Evolutionary conservation across 305 asterid species (phyloP).

Genomic region (Fraxinus xanthoxyloides): DNA sequence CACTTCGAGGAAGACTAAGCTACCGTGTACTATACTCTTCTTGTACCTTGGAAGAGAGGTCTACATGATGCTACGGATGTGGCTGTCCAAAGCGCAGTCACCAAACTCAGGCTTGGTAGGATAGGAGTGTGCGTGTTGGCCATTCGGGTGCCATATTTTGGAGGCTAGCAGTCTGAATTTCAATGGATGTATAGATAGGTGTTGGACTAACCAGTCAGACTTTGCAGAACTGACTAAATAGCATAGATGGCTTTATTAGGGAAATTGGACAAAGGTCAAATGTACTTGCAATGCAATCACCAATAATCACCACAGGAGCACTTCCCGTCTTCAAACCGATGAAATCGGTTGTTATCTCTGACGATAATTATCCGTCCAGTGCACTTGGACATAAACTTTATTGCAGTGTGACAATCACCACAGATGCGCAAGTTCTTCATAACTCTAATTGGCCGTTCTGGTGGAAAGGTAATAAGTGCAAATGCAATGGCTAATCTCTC

Average conservation of each 20-base stretch:
- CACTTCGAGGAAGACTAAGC: neutral
- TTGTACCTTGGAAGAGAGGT: neutral
- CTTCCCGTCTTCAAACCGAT: constrained; percentile 55
- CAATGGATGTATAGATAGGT: neutral
- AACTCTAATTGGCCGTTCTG: constrained; percentile 63
- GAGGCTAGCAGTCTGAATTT: neutral
- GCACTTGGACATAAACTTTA: constrained; percentile 62
- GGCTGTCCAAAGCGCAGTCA: neutral
- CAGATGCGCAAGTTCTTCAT: constrained; percentile 83
- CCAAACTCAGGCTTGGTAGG: neutral
- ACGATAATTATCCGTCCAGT: constrained; percentile 57
- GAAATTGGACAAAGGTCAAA: constrained; percentile 7
- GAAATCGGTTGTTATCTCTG: constrained; percentile 81
- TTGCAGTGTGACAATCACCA: constrained; percentile 73
- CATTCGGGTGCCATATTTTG: neutral
- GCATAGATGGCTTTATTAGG: neutral
- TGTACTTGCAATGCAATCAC: constrained; percentile 37
- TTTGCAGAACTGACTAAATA: neutral
- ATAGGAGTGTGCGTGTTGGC: neutral
- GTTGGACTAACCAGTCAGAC: neutral
- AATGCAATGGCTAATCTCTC: constrained; percentile 84
- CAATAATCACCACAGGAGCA: constrained; percentile 89
- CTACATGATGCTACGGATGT: neutral
- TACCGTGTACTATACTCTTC: neutral
- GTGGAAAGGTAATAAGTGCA: constrained; percentile 57